Evolutionary conservation across 257 asterid genomes (phyloP), one percentile per base, ranked within the genome.

Genomic region (Cinchona pubescens): DNA sequence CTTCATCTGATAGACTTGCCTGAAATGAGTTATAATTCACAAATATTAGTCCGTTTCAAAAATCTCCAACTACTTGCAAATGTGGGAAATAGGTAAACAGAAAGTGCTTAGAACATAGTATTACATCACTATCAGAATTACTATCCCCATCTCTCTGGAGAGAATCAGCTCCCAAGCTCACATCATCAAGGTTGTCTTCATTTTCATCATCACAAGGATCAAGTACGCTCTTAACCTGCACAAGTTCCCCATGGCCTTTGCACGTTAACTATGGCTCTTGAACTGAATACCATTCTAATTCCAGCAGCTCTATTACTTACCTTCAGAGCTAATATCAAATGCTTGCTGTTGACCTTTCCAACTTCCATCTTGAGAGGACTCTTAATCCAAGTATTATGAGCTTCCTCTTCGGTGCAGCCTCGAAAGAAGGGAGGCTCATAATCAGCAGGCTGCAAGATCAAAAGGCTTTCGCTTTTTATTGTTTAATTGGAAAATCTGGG

Each of bases 121-220:
- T 72, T 88, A 94, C 98, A 89, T 89, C 94, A 79, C 89, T 90
- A 77, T 90, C 98, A 76, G 87, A 87, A 25, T 89, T 90, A 80
- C 83, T 86, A 65, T 85, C 81, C 51, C 80, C 92, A 72, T 83
- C 83, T 67, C 79, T 87, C 68, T 84, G 85, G 81, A 72, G 71
- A 75, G 96, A 90, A 81, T 83, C 95, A 87, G 83, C 95, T 43
- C 80, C 92, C 87, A 88, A 84, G 89, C 89, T 90, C 62, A 76
- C 84, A 30, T 79, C 88, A 80, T 86, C 92, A 76, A 85, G 88
- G 77, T 85, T 79, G 56, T 84, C 91, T 64, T 86, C 88, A 79
- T 92, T 92, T 69, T 94, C 97, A 74, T 92, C 97, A 79, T 92
- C 97, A 75, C 96, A 94, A 42, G 97, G 97, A 87, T 94, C 97